Percentiles rank a stretch among this genome's conserved stretches.
Evolutionary conservation across 2,329 filamentous ascomycete genomes (phyloP).

Genomic region (Nemania diffusa): DNA sequence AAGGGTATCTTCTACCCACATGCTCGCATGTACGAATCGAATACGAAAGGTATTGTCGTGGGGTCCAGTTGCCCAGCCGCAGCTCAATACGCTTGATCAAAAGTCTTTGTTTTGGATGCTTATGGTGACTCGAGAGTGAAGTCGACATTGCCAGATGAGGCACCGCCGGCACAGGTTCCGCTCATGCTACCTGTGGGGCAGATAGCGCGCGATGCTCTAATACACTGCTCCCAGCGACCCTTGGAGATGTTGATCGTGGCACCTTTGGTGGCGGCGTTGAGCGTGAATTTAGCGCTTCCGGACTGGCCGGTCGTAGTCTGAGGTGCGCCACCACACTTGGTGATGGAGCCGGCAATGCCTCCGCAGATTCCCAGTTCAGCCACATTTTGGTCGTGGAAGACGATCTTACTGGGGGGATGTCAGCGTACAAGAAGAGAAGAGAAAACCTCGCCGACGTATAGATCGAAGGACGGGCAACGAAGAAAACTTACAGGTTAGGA

Average conservation of each 20-base stretch:
- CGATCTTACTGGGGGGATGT: slow-evolving; percentile 51
- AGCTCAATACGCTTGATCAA: slow-evolving; percentile 4
- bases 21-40: slow-evolving; percentile 35
- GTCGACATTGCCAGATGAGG: slow-evolving; percentile 57
- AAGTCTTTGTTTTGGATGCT: slow-evolving; percentile 6
- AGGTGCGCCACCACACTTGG: slow-evolving; percentile 58
- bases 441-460: background rate
- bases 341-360: slow-evolving; percentile 60
- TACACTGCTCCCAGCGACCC: slow-evolving; percentile 63
- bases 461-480: background rate
- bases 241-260: slow-evolving; percentile 65
- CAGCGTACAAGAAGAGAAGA: slow-evolving; percentile 16
- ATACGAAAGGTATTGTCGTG: slow-evolving; percentile 19
- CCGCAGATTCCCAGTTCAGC: slow-evolving; percentile 62
- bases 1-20: slow-evolving; percentile 33
- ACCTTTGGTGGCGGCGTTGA: slow-evolving; percentile 55
- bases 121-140: slow-evolving; percentile 53
- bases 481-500: slow-evolving; percentile 52
- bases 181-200: slow-evolving; percentile 62
- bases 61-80: slow-evolving; percentile 27
- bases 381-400: slow-evolving; percentile 61
- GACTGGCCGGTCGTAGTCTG: slow-evolving; percentile 57
- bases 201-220: slow-evolving; percentile 62
- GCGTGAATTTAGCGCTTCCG: slow-evolving; percentile 60
- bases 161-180: slow-evolving; percentile 60